Base-by-base conservation (phyloP, 495 filamentous ascomycete genomes). In the Antarctomyces pellizariae region DNA sequence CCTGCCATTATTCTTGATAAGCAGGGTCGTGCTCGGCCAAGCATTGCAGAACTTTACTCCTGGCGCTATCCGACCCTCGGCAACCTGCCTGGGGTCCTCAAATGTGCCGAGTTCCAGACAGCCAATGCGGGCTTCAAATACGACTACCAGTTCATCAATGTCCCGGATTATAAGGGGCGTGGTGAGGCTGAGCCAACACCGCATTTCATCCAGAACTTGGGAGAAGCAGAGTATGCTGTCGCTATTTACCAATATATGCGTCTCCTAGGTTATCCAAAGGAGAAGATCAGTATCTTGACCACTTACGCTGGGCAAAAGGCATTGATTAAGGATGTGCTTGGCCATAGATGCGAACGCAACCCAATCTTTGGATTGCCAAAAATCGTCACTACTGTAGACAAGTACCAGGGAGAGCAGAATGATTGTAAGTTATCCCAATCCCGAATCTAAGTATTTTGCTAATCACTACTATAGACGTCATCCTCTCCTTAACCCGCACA, bases 351-450 rank as follows among this genome's bases (percentile, higher is more conserved):
- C 41, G 64, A 63, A 6, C 75, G 67, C 40, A 89, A 75, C 36
- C 49, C 67, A 2, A 50, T 99, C 15, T 99, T 99, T 50, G 83
- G 89, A 7, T 50, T 92, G 52, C 86, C 86, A 20, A 74, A 71
- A 45, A 70, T 75, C 24, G 79, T 99, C 14, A 77, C 75, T 1
- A 95, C 89, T 10, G 89, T 99, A 29, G 86, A 99, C 49, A 90
- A 89, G 47, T 99, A 93, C 39, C 86, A 99, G 54, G 86, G 86
- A 36, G 89, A 95, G 57, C 86, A 99, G 53, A 99, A 95, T 50
- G 86, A 93, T 41, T 95, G 80, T 89, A 53, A 64, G 76, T 64
- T 39, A 13, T 30, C 18, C 23, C 13, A 21, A 13, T 25, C 12
- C 29, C 22, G 7, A 13, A 13, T 16, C 14, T 10, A 24, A 25